Evolutionary conservation across 805 yeast species (phyloP).

Genomic region (Nakazawaea sp.): DNA sequence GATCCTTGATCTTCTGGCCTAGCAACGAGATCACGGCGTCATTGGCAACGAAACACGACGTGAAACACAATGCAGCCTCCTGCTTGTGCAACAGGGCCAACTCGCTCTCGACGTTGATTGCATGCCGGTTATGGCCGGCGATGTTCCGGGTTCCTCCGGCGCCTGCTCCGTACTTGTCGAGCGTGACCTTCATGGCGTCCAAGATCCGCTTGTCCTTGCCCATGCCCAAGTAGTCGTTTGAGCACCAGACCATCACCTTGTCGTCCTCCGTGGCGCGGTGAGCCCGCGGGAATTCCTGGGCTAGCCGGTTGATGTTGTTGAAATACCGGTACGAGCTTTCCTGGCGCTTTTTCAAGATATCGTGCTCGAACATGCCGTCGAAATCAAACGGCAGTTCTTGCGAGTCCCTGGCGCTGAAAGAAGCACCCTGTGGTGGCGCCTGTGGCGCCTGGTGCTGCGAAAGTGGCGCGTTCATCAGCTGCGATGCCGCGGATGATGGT

Average conservation of each 20-base stretch:
- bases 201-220: constrained; percentile 73
- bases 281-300: constrained; percentile 89
- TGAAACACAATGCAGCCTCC: constrained; percentile 90
- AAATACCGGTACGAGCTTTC: constrained; percentile 95
- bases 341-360: constrained; percentile 64
- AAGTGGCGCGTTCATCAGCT: constrained; percentile 22
- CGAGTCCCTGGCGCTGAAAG: constrained; percentile 23
- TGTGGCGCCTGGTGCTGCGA: constrained; percentile 7
- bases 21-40: constrained; percentile 89
- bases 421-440: constrained; percentile 3
- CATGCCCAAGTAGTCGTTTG: constrained; percentile 96
- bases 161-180: constrained; percentile 93
- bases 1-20: constrained; percentile 84
- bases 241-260: constrained; percentile 98
- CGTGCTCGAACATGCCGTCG: constrained; percentile 58
- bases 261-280: constrained; percentile 71
- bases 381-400: constrained; percentile 61
- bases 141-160: constrained; percentile 99
- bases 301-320: constrained; percentile 95
- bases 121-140: constrained; percentile 93
- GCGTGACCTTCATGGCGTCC: constrained; percentile 67
- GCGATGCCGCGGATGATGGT: constrained; percentile 21
- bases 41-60: constrained; percentile 95
- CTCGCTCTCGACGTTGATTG: constrained; percentile 81
- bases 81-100: constrained; percentile 88